Percentiles rank a stretch among this genome's conserved stretches.
These are phyloP conservation scores for Beauveria sp. DNA, from an alignment of 2,329 filamentous ascomycete species.

Conservation along the genomic window DNA sequence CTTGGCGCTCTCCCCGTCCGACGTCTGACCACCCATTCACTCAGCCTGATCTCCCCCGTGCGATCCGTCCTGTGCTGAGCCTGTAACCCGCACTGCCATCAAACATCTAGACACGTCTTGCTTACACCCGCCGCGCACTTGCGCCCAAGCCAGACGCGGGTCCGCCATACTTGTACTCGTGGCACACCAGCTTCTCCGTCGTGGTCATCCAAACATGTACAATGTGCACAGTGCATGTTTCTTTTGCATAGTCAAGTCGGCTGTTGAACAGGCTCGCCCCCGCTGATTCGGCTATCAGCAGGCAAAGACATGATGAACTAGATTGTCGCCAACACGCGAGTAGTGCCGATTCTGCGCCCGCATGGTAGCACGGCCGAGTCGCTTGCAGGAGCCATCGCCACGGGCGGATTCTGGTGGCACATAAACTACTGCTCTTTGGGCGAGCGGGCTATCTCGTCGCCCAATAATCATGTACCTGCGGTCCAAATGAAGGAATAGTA, in stretches of 20 bases:
- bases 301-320: too few relatives aligned
- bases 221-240: background rate
- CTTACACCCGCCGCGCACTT: background rate
- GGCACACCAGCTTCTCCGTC: background rate
- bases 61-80: background rate
- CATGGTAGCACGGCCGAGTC: background rate
- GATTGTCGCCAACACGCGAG: too few relatives aligned
- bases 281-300: too few relatives aligned
- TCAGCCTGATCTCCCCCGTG: background rate
- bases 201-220: background rate
- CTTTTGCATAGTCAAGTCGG: background rate
- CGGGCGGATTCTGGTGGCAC: background rate
- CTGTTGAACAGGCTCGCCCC: background rate
- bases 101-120: background rate
- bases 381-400: background rate
- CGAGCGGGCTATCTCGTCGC: background rate
- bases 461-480: slow-evolving; percentile 8
- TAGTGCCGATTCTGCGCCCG: background rate
- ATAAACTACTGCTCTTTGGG: background rate
- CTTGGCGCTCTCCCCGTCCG: background rate
- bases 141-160: background rate
- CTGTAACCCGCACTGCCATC: background rate
- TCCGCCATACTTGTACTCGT: background rate
- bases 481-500: slow-evolving; percentile 10
- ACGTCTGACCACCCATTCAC: background rate